Evolutionary conservation across 2,329 filamentous ascomycete species (phyloP).

Genomic region (Chaetomiaceae sp.): DNA sequence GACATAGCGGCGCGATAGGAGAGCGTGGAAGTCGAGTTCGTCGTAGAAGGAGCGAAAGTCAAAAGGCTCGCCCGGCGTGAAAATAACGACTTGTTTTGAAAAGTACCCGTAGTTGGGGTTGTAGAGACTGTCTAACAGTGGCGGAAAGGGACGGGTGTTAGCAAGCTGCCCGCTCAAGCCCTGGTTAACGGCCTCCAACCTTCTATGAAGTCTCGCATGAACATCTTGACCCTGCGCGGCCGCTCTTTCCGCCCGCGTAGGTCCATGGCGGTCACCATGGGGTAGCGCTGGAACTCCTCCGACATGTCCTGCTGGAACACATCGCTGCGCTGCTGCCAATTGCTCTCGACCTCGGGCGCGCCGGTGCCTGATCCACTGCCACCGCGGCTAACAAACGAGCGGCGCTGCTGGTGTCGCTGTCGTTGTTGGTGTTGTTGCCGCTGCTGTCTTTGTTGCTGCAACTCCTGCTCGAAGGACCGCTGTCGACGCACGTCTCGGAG

Average conservation of each 20-base stretch:
- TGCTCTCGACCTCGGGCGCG: conserved; percentile 50
- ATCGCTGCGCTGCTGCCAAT: conserved; percentile 81
- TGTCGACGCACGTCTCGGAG: conserved; percentile 32
- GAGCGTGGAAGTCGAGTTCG: conserved; percentile 74
- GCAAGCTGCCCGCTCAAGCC: too few species aligned
- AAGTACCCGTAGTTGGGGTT: conserved; percentile 96
- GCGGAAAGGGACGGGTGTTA: background rate
- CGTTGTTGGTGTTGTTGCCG: conserved; percentile 7
- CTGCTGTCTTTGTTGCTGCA: conserved; percentile 6
- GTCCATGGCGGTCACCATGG: conserved; percentile 76
- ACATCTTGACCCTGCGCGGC: conserved; percentile 88
- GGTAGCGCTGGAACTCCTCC: conserved; percentile 75
- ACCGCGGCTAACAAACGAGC: conserved; percentile 20
- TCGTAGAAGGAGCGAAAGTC: conserved; percentile 75
- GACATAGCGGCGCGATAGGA: conserved; percentile 73
- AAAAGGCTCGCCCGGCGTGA: conserved; percentile 86
- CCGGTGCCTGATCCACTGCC: conserved; percentile 6
- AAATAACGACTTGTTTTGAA: conserved; percentile 93
- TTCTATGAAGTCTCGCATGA: conserved; percentile 95
- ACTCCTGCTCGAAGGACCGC: conserved; percentile 25
- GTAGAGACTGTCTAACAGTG: conserved; percentile 73
- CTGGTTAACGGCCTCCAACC: conserved; percentile 51
- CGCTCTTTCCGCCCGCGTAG: conserved; percentile 67
- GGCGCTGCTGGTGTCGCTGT: conserved; percentile 30
- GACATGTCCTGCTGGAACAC: conserved; percentile 69